Evolutionary conservation across 139 green algal species (phyloP), one percentile per base, ranked within the genome.

Genomic region (Raphidocelis subcapitata): DNA sequence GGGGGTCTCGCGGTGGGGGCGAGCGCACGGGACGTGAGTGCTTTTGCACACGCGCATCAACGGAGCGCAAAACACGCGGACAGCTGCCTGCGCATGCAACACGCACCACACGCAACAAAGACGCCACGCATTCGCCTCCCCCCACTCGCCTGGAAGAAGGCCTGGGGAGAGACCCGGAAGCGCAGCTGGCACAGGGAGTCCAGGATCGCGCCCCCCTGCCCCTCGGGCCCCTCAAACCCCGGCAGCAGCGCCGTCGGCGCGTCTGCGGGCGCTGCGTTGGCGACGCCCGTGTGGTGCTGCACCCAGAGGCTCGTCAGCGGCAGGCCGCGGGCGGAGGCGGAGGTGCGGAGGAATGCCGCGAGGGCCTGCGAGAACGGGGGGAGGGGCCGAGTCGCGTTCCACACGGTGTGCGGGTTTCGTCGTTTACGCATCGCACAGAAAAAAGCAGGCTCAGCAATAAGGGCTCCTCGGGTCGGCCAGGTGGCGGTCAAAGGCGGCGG

Each of bases 121-220:
- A 83, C 66, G 91, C 83, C 5, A 15, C 23, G 0, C 82, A 88
- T 69, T 96, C 94, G 56, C 82, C 87, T 32, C 12, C n/a, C 56
- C n/a, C n/a, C 15, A 32, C 71, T 15, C 68, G 81, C 79, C 80
- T 98, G 93, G 79, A 97, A 98, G 81, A 97, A 98, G 1, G 86
- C 88, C 1, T 74, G 82, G 15, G 93, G 82, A 0, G 84, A 92
- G 5, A 97, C 80, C 10, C 85, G 69, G 80, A 97, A 97, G 1
- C 74, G 57, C 21, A 95, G 67, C 5, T 89, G 88, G 41, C 77
- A 82, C 71, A 97, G 79, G 31, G 47, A 54, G 64, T 96, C 82
- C 61, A 63, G 51, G 61, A 83, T 73, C 44, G 20, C 26, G 23
- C 26, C 67, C 23, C 61, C 57, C 8, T 31, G 31, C 65, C 41